Conservation (phyloP, 78 protist species). For the Dictyostelium purpureum region DNA sequence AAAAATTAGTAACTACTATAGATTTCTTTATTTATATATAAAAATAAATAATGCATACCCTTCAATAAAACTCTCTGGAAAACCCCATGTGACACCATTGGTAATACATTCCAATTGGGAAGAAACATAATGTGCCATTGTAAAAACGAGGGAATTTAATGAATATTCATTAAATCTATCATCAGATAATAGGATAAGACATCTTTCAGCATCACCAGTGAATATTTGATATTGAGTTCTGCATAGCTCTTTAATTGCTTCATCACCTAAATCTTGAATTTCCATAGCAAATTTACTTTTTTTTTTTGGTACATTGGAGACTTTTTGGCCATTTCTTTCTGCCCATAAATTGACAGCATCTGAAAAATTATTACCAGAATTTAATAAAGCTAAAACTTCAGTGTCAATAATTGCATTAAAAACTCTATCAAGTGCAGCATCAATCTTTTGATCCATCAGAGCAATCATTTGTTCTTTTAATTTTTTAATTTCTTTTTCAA, state of each 20-base stretch:
- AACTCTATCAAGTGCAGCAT: constrained; percentile 7
- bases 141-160: neutral
- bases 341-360: constrained; percentile 24
- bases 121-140: constrained; percentile 7
- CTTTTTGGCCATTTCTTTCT: constrained; percentile 25
- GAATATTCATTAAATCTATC: too few relatives aligned
- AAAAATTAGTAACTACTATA: neutral
- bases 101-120: constrained; percentile 2
- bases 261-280: too few relatives aligned
- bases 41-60: neutral
- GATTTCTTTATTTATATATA: neutral
- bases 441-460: constrained; percentile 9
- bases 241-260: too few relatives aligned
- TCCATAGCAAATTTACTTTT: too few relatives aligned
- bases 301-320: constrained; percentile 4
- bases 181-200: too few relatives aligned
- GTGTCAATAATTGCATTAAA: constrained; percentile 9
- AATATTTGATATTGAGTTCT: too few relatives aligned
- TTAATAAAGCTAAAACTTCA: neutral
- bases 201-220: too few relatives aligned
- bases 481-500: constrained; percentile 4
- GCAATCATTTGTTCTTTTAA: neutral
- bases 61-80: neutral
- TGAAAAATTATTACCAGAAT: constrained; percentile 23
- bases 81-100: neutral